phyloP scores from a whole-genome alignment of 345 rosid genomes.

The Adansonia digitata region DNA sequence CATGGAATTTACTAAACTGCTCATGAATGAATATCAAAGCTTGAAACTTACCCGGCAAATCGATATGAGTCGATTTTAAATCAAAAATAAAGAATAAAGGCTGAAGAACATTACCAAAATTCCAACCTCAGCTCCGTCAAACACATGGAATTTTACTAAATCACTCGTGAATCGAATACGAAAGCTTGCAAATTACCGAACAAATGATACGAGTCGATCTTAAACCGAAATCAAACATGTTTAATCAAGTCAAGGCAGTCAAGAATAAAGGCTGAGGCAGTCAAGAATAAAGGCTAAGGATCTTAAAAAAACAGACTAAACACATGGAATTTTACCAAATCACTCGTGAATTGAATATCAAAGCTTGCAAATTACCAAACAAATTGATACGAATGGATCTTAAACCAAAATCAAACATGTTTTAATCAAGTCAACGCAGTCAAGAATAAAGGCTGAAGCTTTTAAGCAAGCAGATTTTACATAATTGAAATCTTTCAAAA shows the following conservation, averaged over 20 bases:
- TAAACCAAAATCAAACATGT: not conserved
- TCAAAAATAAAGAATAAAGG: not conserved
- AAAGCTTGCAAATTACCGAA: not conserved
- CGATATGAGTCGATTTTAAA: not conserved
- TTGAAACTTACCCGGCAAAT: not conserved
- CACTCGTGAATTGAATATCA: not conserved
- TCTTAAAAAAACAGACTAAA: not conserved
- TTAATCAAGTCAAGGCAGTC: not conserved
- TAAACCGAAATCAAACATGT: not conserved
- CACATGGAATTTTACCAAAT: not conserved
- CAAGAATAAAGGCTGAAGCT: not conserved
- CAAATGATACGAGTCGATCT: not conserved
- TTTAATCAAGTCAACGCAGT: not conserved
- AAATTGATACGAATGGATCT: not conserved
- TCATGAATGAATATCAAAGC: not conserved
- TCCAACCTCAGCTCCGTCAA: no score
- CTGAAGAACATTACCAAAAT: no score
- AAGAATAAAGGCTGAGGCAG: not conserved
- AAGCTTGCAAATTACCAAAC: not conserved
- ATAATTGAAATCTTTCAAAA: not conserved
- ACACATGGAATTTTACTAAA: not conserved
- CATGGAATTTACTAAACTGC: not conserved
- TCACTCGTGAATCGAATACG: not conserved
- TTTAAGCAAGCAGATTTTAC: not conserved
- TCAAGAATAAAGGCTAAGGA: not conserved